Percentiles rank a stretch among this genome's conserved stretches.
Evolutionary conservation across 148 eudicot species (phyloP).

Genomic region (Heliamphora exappendiculata): DNA sequence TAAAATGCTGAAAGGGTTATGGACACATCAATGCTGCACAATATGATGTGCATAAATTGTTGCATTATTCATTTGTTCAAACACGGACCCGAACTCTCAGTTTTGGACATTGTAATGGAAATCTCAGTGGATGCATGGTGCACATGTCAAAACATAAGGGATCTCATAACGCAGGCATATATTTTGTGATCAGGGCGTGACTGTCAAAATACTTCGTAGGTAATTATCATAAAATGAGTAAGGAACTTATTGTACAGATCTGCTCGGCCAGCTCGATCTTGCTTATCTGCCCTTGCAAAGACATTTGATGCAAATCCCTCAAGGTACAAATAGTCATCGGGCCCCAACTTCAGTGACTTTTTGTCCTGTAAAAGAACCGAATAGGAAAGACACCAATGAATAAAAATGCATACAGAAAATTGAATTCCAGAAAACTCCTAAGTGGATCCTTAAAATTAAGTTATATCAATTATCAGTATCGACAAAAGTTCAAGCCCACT

Average conservation of each 20-base stretch:
- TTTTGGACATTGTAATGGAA: not conserved
- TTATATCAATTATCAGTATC: not conserved
- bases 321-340: constrained; percentile 76
- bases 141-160: not conserved
- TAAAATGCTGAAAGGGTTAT: not conserved
- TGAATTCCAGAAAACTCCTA: not conserved
- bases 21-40: not conserved
- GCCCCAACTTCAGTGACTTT: constrained; percentile 55
- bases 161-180: not conserved
- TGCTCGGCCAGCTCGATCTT: constrained; percentile 93
- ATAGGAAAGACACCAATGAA: not conserved
- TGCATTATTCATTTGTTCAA: not conserved
- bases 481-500: constrained; percentile 1
- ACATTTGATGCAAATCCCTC: constrained; percentile 85
- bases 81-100: not conserved
- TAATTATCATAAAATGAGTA: constrained; percentile 8
- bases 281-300: constrained; percentile 90
- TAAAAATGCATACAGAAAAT: not conserved
- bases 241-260: constrained; percentile 49
- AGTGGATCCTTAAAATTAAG: not conserved
- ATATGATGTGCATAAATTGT: not conserved
- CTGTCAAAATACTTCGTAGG: not conserved
- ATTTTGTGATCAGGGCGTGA: too few relatives aligned
- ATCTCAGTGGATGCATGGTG: not conserved
- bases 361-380: constrained; percentile 52